Percentiles rank a stretch among this genome's conserved stretches.
These are phyloP conservation scores for Fusarium decemcellulare DNA, from an alignment of 2,329 filamentous ascomycete genomes.

Conservation along the genomic window DNA sequence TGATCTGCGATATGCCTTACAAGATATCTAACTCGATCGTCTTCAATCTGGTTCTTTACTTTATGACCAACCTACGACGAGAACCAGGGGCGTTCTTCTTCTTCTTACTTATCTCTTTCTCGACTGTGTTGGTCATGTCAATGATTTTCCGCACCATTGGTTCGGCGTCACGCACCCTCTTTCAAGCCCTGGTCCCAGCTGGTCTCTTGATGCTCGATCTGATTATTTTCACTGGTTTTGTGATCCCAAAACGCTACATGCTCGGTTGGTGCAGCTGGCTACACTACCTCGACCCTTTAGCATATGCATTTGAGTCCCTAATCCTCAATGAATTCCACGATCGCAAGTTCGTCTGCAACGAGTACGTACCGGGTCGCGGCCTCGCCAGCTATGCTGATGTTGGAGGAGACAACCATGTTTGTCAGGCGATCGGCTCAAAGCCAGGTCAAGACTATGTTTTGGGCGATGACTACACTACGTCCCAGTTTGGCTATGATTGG, in stretches of 20 bases:
- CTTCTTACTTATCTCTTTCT: slow-evolving; percentile 83
- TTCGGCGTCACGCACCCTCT: slow-evolving; percentile 46
- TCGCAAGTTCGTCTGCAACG: slow-evolving; percentile 69
- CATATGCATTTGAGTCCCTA: slow-evolving; percentile 84
- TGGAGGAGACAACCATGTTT: slow-evolving; percentile 54
- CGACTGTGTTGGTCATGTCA: slow-evolving; percentile 78
- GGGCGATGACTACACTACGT: slow-evolving; percentile 62
- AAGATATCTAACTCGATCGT: slow-evolving; percentile 78
- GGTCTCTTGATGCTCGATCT: slow-evolving; percentile 53
- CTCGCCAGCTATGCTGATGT: slow-evolving; percentile 47
- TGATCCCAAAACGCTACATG: slow-evolving; percentile 78
- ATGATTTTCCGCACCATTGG: slow-evolving; percentile 68
- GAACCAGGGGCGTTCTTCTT: slow-evolving; percentile 86
- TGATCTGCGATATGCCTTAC: slow-evolving; percentile 88
- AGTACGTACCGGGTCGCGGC: slow-evolving; percentile 58
- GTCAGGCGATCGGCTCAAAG: slow-evolving; percentile 64
- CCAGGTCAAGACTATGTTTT: slow-evolving; percentile 50
- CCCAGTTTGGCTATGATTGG: slow-evolving; percentile 66
- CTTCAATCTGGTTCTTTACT: slow-evolving; percentile 88
- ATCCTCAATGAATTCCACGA: slow-evolving; percentile 87
- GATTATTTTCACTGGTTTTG: slow-evolving; percentile 81
- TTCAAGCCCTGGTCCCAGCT: slow-evolving; percentile 49
- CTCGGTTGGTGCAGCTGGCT: slow-evolving; percentile 87
- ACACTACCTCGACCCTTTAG: slow-evolving; percentile 83
- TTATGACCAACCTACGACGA: slow-evolving; percentile 86